These are phyloP conservation scores for Novymonas esmeraldas DNA, from an alignment of 208 protist species.

Conservation along the genomic window DNA sequence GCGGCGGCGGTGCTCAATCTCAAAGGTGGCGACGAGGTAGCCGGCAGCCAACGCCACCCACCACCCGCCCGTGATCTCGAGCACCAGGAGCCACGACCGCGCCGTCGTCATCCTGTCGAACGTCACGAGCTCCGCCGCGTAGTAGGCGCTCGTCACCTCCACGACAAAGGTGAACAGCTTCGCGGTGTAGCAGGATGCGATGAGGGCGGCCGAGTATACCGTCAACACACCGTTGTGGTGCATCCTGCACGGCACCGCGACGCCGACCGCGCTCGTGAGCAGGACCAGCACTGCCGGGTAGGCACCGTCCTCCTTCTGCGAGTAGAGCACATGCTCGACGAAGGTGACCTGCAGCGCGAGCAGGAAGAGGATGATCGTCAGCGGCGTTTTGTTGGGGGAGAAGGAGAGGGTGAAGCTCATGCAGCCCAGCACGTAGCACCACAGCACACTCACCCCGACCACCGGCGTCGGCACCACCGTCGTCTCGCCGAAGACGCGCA, in stretches of 20 bases:
- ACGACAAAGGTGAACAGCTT: slow-evolving; percentile 82
- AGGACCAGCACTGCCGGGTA: slow-evolving; percentile 79
- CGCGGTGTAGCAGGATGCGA: slow-evolving; percentile 74
- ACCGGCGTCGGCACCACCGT: slow-evolving; percentile 63
- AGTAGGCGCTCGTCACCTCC: slow-evolving; percentile 75
- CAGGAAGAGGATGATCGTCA: slow-evolving; percentile 62
- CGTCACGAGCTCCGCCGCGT: slow-evolving; percentile 43
- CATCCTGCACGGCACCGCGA: slow-evolving; percentile 55
- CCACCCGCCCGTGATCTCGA: slow-evolving; percentile 54
- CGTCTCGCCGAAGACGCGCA: slow-evolving; percentile 82
- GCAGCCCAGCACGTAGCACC: slow-evolving; percentile 84
- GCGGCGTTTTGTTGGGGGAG: slow-evolving; percentile 44
- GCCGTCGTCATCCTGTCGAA: slow-evolving; percentile 12
- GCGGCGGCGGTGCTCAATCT: slow-evolving; percentile 48
- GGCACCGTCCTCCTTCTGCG: slow-evolving; percentile 75
- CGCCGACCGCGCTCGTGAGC: slow-evolving; percentile 67
- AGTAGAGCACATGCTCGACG: slow-evolving; percentile 88
- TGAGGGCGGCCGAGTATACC: slow-evolving; percentile 46
- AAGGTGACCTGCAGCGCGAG: slow-evolving; percentile 74
- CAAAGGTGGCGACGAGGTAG: slow-evolving; percentile 58
- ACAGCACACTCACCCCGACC: slow-evolving; percentile 66
- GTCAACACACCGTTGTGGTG: slow-evolving; percentile 66
- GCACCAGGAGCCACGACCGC: slow-evolving; percentile 10
- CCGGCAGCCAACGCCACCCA: slow-evolving; percentile 53
- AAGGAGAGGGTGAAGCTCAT: slow-evolving; percentile 79